A percentile compares a stretch with the other conserved stretches of the same genome.
Evolutionary conservation across 2,329 filamentous ascomycete species (phyloP).

Genomic region (Hypoxylon sp.): DNA sequence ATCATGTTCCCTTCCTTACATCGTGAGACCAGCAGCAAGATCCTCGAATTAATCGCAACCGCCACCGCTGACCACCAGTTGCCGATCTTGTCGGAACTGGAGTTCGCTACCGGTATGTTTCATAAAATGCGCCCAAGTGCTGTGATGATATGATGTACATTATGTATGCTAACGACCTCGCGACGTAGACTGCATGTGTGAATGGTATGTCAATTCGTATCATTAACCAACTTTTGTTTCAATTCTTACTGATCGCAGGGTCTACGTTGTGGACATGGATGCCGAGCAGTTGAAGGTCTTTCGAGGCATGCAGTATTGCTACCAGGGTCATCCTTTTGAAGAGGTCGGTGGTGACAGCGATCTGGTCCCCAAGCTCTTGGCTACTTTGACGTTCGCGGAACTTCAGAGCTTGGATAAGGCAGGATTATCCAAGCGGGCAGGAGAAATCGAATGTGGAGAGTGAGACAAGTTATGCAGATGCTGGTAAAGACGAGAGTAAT

Average conservation of each 20-base stretch:
- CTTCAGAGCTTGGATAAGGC: neutral
- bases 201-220: neutral
- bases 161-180: neutral
- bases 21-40: neutral
- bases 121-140: no score
- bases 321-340: neutral
- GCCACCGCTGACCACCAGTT: neutral
- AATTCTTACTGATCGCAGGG: constrained; percentile 1
- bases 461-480: no score
- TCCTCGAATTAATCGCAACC: neutral
- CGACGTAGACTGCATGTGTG: neutral
- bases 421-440: neutral
- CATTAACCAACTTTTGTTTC: neutral
- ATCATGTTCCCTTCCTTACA: neutral
- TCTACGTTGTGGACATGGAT: neutral
- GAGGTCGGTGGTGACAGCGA: neutral
- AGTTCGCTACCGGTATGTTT: constrained; percentile 3
- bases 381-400: neutral
- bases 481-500: no score
- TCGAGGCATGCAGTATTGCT: neutral
- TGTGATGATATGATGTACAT: no score
- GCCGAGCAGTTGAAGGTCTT: constrained; percentile 1
- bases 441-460: neutral
- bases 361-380: constrained; percentile 1
- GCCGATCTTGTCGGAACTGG: neutral